phyloP scores from a whole-genome alignment of 345 rosid species.

The Aquilaria yunnanensis region DNA sequence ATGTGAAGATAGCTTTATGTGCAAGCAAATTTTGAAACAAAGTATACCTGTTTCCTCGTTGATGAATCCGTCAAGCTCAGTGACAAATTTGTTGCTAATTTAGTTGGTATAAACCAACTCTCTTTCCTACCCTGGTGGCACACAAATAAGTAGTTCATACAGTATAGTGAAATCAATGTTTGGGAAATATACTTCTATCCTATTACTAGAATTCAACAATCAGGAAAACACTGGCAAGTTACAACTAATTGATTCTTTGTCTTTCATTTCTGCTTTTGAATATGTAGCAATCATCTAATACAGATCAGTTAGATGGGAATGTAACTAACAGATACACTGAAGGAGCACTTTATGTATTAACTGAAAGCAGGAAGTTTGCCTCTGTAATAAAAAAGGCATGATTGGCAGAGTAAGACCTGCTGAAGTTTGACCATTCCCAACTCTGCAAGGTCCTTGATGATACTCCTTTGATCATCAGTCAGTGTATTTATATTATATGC shows the following conservation, averaged over 20 bases:
- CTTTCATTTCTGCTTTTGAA: too few relatives aligned
- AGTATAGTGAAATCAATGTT: not conserved
- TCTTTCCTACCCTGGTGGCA: constrained; percentile 79
- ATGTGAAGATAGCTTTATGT: not conserved
- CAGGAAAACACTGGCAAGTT: too few relatives aligned
- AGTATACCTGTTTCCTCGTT: constrained; percentile 65
- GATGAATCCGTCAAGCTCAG: constrained; percentile 89
- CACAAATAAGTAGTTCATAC: constrained; percentile 5
- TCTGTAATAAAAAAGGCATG: constrained; percentile 1
- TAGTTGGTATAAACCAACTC: constrained; percentile 96
- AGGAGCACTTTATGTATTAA: too few relatives aligned
- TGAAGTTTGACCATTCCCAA: constrained; percentile 96
- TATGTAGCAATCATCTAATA: too few relatives aligned
- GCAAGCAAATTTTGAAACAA: not conserved
- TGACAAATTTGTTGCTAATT: constrained; percentile 83
- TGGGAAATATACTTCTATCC: not conserved
- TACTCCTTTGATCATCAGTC: constrained; percentile 58
- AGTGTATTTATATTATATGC: constrained; percentile 84
- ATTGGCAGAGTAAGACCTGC: constrained; percentile 46
- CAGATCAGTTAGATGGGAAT: too few relatives aligned
- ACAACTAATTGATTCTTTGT: too few relatives aligned
- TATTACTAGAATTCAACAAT: not conserved
- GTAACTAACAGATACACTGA: not conserved
- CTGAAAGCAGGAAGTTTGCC: too few relatives aligned
- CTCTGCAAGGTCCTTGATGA: constrained; percentile 88